Evolutionary conservation across 441 rosid genomes (phyloP).

Genomic region (Pelargonium myrrhifolium): DNA sequence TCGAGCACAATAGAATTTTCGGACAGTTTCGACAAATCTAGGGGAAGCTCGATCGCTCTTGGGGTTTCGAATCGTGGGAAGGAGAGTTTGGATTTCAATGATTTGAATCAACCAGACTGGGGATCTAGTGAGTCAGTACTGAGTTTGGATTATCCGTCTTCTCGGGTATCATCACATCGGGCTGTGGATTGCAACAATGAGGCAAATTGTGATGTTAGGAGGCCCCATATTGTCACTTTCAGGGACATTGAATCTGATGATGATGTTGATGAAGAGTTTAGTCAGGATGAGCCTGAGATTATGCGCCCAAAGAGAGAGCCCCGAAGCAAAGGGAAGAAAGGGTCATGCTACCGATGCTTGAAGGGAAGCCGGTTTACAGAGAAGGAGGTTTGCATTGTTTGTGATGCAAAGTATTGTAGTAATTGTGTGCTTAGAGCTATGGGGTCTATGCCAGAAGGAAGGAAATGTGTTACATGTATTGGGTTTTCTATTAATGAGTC

Average conservation of each 20-base stretch:
- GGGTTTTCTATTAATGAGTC: conserved; percentile 82
- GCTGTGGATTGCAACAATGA: conserved; percentile 47
- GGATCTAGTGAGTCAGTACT: conserved; percentile 67
- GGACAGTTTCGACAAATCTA: conserved; percentile 54
- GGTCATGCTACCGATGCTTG: conserved; percentile 68
- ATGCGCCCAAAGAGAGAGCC: conserved; percentile 42
- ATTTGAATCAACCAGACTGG: conserved; percentile 54
- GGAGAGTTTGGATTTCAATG: conserved; percentile 44
- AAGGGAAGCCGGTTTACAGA: conserved; percentile 88
- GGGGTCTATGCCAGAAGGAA: conserved; percentile 99
- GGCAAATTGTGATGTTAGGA: conserved; percentile 37
- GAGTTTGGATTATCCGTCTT: conserved; percentile 84
- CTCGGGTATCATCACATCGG: conserved; percentile 55
- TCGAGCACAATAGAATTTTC: conserved; percentile 33
- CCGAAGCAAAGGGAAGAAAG: conserved; percentile 34
- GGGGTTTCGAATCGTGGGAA: conserved; percentile 29
- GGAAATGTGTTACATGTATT: conserved; percentile 90
- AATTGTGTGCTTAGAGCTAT: conserved; percentile 92
- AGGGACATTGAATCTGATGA: conserved; percentile 59
- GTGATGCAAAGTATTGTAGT: conserved; percentile 88
- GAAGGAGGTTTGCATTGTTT: conserved; percentile 88
- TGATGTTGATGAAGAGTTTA: conserved; percentile 35
- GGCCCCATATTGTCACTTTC: conserved; percentile 62
- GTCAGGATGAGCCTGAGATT: conserved; percentile 36
- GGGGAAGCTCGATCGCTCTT: conserved; percentile 38